Percentiles rank a stretch among this genome's conserved stretches.
phyloP scores from a whole-genome alignment of 805 yeast species.

The Metschnikowia similis region DNA sequence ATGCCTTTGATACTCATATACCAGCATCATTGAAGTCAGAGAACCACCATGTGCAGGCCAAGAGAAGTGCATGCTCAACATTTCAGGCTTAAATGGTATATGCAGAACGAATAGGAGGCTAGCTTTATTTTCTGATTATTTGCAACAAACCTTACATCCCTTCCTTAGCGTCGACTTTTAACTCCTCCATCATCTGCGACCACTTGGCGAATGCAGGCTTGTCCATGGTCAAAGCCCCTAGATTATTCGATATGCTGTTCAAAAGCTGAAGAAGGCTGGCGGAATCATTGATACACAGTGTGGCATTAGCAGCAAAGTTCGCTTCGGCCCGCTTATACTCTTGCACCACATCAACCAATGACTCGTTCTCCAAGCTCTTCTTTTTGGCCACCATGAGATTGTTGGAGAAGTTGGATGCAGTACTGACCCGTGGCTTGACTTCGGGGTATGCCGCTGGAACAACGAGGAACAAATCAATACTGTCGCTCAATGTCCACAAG shows the following conservation, averaged over 20 bases:
- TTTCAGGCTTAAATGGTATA: too few species aligned
- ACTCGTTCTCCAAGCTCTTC: slow-evolving; percentile 11
- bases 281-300: slow-evolving; percentile 12
- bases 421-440: slow-evolving; percentile 16
- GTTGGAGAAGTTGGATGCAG: slow-evolving; percentile 30
- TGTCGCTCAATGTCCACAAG: slow-evolving; percentile 24
- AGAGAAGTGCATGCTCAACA: too few species aligned
- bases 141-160: neutral
- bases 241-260: slow-evolving; percentile 30
- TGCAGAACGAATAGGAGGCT: too few species aligned
- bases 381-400: slow-evolving; percentile 25
- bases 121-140: neutral
- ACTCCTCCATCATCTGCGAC: neutral
- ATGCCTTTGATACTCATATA: too few species aligned
- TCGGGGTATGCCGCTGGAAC: slow-evolving; percentile 35
- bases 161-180: neutral
- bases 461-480: slow-evolving; percentile 28
- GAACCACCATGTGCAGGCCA: too few species aligned
- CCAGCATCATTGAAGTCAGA: too few species aligned
- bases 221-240: slow-evolving; percentile 3
- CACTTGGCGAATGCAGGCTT: neutral
- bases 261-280: slow-evolving; percentile 22
- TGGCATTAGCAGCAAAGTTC: slow-evolving; percentile 23
- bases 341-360: slow-evolving; percentile 18
- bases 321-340: slow-evolving; percentile 27